Percentiles rank a stretch among this genome's conserved stretches.
Conservation (phyloP, 441 rosid species). For the Mallotus repandus region DNA sequence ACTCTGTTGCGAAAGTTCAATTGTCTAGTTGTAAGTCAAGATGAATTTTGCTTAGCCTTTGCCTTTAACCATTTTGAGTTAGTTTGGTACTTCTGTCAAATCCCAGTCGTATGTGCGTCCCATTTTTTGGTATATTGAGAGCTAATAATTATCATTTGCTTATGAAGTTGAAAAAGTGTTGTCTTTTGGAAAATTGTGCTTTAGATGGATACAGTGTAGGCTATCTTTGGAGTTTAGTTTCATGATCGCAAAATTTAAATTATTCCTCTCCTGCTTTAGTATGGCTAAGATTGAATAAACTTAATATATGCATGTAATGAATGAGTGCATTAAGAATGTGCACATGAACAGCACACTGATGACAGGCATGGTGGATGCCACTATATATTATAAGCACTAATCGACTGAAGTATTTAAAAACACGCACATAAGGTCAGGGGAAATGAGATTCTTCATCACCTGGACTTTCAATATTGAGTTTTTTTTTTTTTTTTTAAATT, state of each 20-base stretch:
- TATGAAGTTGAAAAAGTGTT: neutral
- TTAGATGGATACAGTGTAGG: too few relatives aligned
- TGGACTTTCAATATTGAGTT: too few relatives aligned
- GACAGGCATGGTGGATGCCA: neutral
- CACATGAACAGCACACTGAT: too few relatives aligned
- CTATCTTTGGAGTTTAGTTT: too few relatives aligned
- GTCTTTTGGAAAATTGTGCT: too few relatives aligned
- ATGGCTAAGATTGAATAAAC: too few relatives aligned
- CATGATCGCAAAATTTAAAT: too few relatives aligned
- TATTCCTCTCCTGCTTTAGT: too few relatives aligned
- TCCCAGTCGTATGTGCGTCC: neutral
- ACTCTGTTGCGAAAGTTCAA: neutral
- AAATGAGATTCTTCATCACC: constrained; percentile 4
- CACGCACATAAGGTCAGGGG: neutral
- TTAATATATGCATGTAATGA: too few relatives aligned
- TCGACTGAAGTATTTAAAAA: neutral
- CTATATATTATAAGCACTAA: neutral
- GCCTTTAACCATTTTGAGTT: neutral
- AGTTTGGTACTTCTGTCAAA: constrained; percentile 1
- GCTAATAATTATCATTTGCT: neutral
- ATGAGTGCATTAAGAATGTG: too few relatives aligned
- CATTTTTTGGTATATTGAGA: neutral
- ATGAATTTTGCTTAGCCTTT: neutral
- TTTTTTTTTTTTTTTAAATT: too few relatives aligned
- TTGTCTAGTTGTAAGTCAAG: constrained; percentile 1